Base-by-base conservation (phyloP, 495 filamentous ascomycete genomes). In the Rusavskia elegans region DNA sequence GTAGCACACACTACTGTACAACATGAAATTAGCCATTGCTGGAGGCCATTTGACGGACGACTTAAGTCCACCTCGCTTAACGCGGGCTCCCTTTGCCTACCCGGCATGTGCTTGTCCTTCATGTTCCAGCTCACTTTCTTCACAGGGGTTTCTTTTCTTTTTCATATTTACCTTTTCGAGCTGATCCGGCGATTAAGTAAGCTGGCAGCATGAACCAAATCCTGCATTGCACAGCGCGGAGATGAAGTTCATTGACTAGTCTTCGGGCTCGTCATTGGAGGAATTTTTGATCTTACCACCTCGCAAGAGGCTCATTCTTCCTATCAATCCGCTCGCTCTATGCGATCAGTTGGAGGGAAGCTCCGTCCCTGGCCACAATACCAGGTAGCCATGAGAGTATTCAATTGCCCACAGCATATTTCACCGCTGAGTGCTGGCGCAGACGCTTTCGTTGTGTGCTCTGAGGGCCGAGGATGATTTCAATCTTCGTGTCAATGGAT, bases 131-230 rank as follows among this genome's bases (percentile, higher is more conserved):
- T n/a, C n/a, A n/a, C n/a, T 4, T 30, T 30, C 29, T 30, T 8
- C 39, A 6, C 16, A 5, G 5, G 21, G 13, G 5, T 11, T 51
- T 21, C 36, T 40, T 52, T 44, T 42, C 23, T 25, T 52, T 32
- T 52, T 44, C 38, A 52, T 52, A 44, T 1, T 52, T 52, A 52
- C 37, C 38, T 52, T 25, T 36, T 52, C 7, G 50, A 29, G 41
- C 35, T 19, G 27, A 41, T 30, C 36, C 9, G 32, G 50, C 5
- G 50, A 52, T 52, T 36, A 52, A 42, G 23, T 78, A 75, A 68
- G 67, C 72, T 66, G 73, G 66, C 59, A 68, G 68, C 71, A 79
- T 70, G 66, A 65, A 65, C 72, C 44, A 29, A 46, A 29, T 46
- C 44, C 44, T 46, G 44, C 21, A 46, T 46, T 46, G 44, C 44